Evolutionary conservation across 192 early-diverging fungal species (phyloP), one percentile per base, ranked within the genome.

Genomic region (Phycomyces blakesleeanus): DNA sequence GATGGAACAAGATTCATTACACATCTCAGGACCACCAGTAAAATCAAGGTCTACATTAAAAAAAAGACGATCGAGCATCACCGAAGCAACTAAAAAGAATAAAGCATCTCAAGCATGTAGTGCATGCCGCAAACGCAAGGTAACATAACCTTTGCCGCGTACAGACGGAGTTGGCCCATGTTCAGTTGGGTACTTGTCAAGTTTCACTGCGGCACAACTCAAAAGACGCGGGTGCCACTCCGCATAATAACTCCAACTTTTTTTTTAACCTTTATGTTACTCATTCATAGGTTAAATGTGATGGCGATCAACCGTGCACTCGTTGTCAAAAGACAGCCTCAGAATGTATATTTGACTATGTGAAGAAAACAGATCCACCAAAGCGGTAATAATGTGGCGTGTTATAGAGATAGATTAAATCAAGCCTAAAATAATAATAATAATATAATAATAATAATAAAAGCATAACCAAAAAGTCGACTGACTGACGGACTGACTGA

Each of bases 121-220:
- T 14, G 56, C 55, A 9, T 67, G 66, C 52, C 25, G 66, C 16
- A 67, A 67, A 60, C 59, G 58, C 59, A 67, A 66, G 64, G 64
- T 66, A 66, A 18, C 18, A 47, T 47, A n/a, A 12, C 44, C 44
- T 18, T 12, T n/a, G 15, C 12, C 44, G 15, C 44, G 12, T 47
- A 47, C 15, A 47, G 44, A 47, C 12, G 29, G 29, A 34, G 29
- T 34, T 34, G 29, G 3, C 29, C 29, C 29, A 34, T 7, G 3
- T 34, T 34, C 29, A 34, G 29, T 34, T 34, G 29, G 29, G 29
- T 34, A 34, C 29, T 34, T 34, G 29, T 34, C 29, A 34, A 34
- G 29, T 34, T 34, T 34, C 29, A 34, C 29, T 34, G 29, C 29
- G 29, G 29, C 29, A 34, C 29, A 34, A 34, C 29, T 7, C 29